These are phyloP conservation scores for Cryomyces minteri DNA, from an alignment of 495 filamentous ascomycete genomes.

Conservation along the genomic window DNA sequence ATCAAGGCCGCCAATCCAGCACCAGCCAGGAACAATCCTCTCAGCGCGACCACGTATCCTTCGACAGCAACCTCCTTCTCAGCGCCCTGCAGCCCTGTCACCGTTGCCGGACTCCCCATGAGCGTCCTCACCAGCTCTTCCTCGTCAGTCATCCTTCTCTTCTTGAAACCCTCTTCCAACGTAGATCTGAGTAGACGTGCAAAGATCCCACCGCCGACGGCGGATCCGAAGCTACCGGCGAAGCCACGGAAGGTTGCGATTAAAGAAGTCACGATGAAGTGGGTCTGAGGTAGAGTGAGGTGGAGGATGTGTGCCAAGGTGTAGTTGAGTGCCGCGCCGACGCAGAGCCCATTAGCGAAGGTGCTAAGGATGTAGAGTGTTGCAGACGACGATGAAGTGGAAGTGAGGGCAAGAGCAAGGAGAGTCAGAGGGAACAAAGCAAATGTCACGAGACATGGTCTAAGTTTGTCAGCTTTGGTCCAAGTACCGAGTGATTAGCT, in stretches of 20 bases:
- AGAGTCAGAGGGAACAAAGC: constrained; percentile 33
- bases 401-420: constrained; percentile 28
- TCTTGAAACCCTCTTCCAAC: constrained; percentile 37
- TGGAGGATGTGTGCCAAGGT: constrained; percentile 58
- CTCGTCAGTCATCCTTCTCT: constrained; percentile 26
- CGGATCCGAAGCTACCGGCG: constrained; percentile 56
- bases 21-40: constrained; percentile 36
- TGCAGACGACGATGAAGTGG: constrained; percentile 26
- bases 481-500: background rate
- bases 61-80: constrained; percentile 42
- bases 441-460: constrained; percentile 34
- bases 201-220: constrained; percentile 62
- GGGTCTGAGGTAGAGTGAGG: constrained; percentile 36
- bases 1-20: constrained; percentile 34
- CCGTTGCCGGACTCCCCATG: constrained; percentile 48
- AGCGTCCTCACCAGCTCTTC: constrained; percentile 40
- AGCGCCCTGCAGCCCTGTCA: constrained; percentile 27
- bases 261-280: constrained; percentile 53
- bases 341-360: constrained; percentile 49
- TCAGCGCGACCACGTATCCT: constrained; percentile 42
- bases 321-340: constrained; percentile 57
- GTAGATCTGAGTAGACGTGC: constrained; percentile 34
- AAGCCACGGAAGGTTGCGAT: constrained; percentile 57
- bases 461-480: constrained; percentile 3
- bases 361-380: constrained; percentile 31